Evolutionary conservation across 495 filamentous ascomycete species (phyloP), one percentile per base, ranked within the genome.

Genomic region (Penicillium antarcticum): DNA sequence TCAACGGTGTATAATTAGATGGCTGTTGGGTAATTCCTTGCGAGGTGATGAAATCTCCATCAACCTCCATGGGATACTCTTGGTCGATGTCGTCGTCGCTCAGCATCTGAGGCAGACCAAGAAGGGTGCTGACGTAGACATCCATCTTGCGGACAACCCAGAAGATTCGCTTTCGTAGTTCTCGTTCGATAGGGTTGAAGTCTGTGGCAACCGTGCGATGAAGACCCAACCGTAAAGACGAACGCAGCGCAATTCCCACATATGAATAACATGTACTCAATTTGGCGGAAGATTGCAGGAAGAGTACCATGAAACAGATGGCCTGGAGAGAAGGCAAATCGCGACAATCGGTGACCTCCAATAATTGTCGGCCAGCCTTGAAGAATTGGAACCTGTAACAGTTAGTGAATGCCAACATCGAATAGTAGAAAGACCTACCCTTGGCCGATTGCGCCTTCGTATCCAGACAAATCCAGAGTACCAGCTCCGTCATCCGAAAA

Each of bases 131-230:
- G 16, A 97, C 88, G 64, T 96, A 96, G 19, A 85, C 91, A 56
- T 97, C 92, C 86, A 97, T 88, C 58, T 94, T 95, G 31, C 91
- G 86, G 42, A 96, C 80, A 21, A 90, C 81, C 81, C 94, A 96
- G 61, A 97, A 97, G 38, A 92, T 80, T 17, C 92, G 81, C 60
- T 92, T 87, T 46, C 92, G 81, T 34, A 84, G 77, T 67, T 97
- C 89, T 44, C 85, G 79, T 62, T 97, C 91, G 51, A 97, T 84
- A 2, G 89, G 90, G 35, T 86, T 85, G 56, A 96, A 89, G 48
- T 86, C 84, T 26, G 81, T 75, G 29, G 82, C 76, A 5, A 95
- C 76, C 26, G 86, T 81, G 35, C 92, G 88, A 66, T 97, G 92
- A 13, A 97, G 76, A 11, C 92, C 92, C 75, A 97, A 84, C 11